Conservation (phyloP, 306 rosid species). For the Sechiopsis laciniata region DNA sequence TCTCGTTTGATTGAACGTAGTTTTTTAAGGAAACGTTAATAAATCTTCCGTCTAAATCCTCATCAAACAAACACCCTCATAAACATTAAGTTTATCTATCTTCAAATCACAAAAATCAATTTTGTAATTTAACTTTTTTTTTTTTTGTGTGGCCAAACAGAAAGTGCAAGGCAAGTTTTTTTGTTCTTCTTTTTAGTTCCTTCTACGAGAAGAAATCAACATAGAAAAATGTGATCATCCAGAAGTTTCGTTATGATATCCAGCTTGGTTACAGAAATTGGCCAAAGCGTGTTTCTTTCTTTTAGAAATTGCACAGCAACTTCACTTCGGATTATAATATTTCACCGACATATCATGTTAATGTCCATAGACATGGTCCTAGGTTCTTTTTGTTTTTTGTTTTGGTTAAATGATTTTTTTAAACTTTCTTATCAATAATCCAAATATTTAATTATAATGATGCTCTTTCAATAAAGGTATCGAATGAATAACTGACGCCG, state of each 20-base stretch:
- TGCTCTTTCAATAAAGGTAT: too few relatives aligned
- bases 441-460: too few relatives aligned
- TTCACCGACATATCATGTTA: constrained; percentile 16
- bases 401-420: not conserved
- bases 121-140: not conserved
- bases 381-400: not conserved
- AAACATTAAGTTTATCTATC: too few relatives aligned
- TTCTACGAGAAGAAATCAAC: not conserved
- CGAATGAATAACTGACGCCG: too few relatives aligned
- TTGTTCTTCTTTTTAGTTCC: not conserved
- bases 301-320: not conserved
- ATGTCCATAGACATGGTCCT: not conserved
- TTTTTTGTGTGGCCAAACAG: not conserved
- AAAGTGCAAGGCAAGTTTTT: not conserved
- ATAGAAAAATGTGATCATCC: not conserved
- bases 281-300: constrained; percentile 4
- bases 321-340: not conserved
- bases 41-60: too few relatives aligned
- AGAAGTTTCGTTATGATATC: constrained; percentile 13
- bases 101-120: too few relatives aligned
- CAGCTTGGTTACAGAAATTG: constrained; percentile 9
- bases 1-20: too few relatives aligned
- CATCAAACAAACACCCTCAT: too few relatives aligned
- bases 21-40: too few relatives aligned
- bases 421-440: too few relatives aligned